Percentiles rank a stretch among this genome's conserved stretches.
Evolutionary conservation across 257 asterid species (phyloP).

Genomic region (Nicotiana undulata): DNA sequence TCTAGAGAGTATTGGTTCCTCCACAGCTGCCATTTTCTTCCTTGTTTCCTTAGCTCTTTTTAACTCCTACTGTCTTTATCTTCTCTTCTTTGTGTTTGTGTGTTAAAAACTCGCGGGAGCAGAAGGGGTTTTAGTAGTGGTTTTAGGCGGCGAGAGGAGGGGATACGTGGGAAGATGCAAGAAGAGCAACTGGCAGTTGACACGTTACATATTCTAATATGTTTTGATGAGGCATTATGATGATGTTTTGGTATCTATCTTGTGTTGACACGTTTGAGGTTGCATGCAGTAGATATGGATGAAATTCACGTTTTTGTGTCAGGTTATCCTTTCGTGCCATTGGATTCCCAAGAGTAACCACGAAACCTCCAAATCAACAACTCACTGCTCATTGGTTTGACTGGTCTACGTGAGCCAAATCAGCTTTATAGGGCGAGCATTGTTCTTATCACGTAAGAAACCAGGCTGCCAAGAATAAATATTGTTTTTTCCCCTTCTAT

Average conservation of each 20-base stretch:
- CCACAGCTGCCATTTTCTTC: conserved; percentile 19
- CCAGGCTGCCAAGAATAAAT: neutral
- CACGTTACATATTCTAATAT: neutral
- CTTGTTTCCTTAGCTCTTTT: neutral
- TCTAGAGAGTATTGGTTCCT: conserved; percentile 63
- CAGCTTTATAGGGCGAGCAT: neutral
- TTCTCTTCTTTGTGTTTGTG: neutral
- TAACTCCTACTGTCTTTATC: neutral
- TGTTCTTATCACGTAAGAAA: neutral
- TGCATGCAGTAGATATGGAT: neutral
- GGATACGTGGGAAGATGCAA: neutral
- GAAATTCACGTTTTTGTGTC: too few relatives aligned
- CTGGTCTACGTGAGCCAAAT: neutral
- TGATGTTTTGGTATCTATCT: neutral
- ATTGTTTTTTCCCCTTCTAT: too few relatives aligned
- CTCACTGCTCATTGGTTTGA: neutral
- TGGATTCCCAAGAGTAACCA: neutral
- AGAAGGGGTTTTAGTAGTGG: neutral
- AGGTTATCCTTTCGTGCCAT: neutral
- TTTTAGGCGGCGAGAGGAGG: neutral
- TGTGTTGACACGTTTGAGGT: neutral
- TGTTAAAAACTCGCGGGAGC: neutral
- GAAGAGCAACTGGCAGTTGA: neutral
- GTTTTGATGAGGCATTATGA: neutral
- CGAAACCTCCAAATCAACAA: neutral